These are phyloP conservation scores for Xylariaceae sp. DNA, from an alignment of 2,329 filamentous ascomycete genomes.

Conservation along the genomic window DNA sequence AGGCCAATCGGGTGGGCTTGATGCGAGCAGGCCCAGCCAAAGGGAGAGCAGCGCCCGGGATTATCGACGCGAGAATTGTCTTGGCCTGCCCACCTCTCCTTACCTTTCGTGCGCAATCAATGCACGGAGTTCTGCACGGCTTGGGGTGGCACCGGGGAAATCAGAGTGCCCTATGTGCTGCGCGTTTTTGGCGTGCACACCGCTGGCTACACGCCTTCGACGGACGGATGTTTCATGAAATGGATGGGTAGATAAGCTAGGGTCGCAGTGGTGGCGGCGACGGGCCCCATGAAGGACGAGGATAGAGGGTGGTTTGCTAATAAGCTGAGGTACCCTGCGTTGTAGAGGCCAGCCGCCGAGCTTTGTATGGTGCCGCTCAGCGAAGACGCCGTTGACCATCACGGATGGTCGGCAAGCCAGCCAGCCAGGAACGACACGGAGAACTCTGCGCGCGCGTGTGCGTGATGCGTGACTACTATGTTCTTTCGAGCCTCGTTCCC, in stretches of 20 bases:
- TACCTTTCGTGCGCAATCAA: slow-evolving; percentile 12
- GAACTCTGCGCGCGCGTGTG: neutral
- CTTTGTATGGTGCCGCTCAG: slow-evolving; percentile 16
- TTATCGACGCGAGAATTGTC: slow-evolving; percentile 10
- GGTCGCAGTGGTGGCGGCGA: slow-evolving; percentile 19
- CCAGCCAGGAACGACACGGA: slow-evolving; percentile 13
- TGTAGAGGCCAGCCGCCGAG: slow-evolving; percentile 5
- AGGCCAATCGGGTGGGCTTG: slow-evolving; percentile 27
- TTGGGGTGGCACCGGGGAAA: slow-evolving; percentile 23
- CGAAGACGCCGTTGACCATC: slow-evolving; percentile 14
- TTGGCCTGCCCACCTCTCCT: slow-evolving; percentile 11
- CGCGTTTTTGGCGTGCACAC: slow-evolving; percentile 18
- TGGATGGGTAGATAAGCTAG: slow-evolving; percentile 11
- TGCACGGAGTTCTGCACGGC: slow-evolving; percentile 11
- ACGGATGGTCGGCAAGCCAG: slow-evolving; percentile 12
- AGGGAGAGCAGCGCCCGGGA: slow-evolving; percentile 5
- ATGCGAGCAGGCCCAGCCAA: slow-evolving; percentile 5
- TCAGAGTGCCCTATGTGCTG: slow-evolving; percentile 13
- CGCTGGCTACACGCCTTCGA: slow-evolving; percentile 19
- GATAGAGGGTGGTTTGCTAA: slow-evolving; percentile 16
- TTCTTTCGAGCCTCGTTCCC: slow-evolving; percentile 11
- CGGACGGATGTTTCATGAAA: slow-evolving; percentile 17
- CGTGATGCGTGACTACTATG: neutral
- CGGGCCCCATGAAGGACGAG: slow-evolving; percentile 12
- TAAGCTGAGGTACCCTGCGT: slow-evolving; percentile 18